Base-by-base conservation (phyloP, 345 rosid genomes). In the Camelina neglecta region DNA sequence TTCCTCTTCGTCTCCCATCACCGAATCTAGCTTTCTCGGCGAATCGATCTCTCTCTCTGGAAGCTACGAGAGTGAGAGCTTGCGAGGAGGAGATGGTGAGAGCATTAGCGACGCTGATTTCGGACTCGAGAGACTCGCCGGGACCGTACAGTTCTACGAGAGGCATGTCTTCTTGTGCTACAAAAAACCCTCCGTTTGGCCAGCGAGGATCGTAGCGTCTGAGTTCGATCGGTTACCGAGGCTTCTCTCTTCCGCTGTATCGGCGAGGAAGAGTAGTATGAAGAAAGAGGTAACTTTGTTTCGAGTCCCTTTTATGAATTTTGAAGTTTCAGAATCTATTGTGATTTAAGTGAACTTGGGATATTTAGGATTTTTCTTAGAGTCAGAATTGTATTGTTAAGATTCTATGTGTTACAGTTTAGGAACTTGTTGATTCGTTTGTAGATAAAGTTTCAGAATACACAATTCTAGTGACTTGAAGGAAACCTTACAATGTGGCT, bases 181-280 rank as follows among this genome's bases (percentile, higher is more conserved):
- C 80, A 90, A 94, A 85, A 90, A 87, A 67, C 98, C 97, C 3
- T 84, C 90, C 29, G 92, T 86, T 18, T 94, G 97, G 98, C 96
- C 97, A 0, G 86, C 91, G 0, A 89, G 97, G 83, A 89, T 94
- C 78, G 97, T 90, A 82, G 97, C 98, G 12, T 89, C 98, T 0
- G 98, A 94, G 89, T 94, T 94, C 68, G 97, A 94, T 88, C 93
- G 98, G 6, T 86, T 92, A 80, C 98, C 96, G 67, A 85, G 98
- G 92, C 70, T 92, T 82, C 87, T 93, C 56, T 85, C 92, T 55
- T 93, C 96, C 66, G 92, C 89, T 67, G 84, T 92, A 6, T 60
- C 81, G 48, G 85, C 93, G 13, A 80, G 87, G 77, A 91, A 87
- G 85, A 65, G 60, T 47, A 67, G 81, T 50, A 86, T 90, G 96